Conservation (phyloP, 306 rosid genomes). For the Vicia villosa region DNA sequence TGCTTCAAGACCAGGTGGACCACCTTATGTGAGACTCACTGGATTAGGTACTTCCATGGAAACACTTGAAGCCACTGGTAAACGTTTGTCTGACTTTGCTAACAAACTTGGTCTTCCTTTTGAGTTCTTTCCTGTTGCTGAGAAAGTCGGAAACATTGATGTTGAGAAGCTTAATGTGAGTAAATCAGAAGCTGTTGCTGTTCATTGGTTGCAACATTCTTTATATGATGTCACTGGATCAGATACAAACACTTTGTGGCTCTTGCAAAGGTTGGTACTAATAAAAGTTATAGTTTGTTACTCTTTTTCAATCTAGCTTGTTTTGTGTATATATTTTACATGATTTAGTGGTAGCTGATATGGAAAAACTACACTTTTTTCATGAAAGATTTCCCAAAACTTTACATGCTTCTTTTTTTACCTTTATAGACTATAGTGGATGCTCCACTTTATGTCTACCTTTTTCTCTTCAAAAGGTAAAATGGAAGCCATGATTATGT, state of each 20-base stretch:
- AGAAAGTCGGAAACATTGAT: slow-evolving; percentile 82
- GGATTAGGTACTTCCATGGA: slow-evolving; percentile 91
- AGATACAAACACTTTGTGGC: slow-evolving; percentile 87
- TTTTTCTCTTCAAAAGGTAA: slow-evolving; percentile 33
- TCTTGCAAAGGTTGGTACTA: slow-evolving; percentile 75
- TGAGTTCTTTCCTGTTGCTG: slow-evolving; percentile 85
- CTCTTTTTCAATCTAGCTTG: background rate
- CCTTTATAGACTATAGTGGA: slow-evolving; percentile 40
- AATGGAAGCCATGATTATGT: slow-evolving; percentile 35
- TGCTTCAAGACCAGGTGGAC: slow-evolving; percentile 92
- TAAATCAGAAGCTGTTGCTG: slow-evolving; percentile 95
- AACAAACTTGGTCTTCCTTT: slow-evolving; percentile 87
- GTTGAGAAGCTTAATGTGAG: slow-evolving; percentile 69
- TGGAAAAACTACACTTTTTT: slow-evolving; percentile 36
- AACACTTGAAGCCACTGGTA: slow-evolving; percentile 88
- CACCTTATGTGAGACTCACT: slow-evolving; percentile 83
- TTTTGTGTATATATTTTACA: background rate
- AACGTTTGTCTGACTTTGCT: slow-evolving; percentile 83
- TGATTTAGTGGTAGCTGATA: slow-evolving; percentile 19
- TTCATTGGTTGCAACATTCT: slow-evolving; percentile 97
- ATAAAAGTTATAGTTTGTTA: background rate
- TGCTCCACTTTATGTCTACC: slow-evolving; percentile 17
- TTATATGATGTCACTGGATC: slow-evolving; percentile 96
- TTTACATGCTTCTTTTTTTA: slow-evolving; percentile 14
- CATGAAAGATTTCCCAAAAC: slow-evolving; percentile 27